A percentile compares a stretch with the other conserved stretches of the same genome.
Evolutionary conservation across 1,139 yeast genomes (phyloP).

Genomic region (Suhomyces coccinellae): DNA sequence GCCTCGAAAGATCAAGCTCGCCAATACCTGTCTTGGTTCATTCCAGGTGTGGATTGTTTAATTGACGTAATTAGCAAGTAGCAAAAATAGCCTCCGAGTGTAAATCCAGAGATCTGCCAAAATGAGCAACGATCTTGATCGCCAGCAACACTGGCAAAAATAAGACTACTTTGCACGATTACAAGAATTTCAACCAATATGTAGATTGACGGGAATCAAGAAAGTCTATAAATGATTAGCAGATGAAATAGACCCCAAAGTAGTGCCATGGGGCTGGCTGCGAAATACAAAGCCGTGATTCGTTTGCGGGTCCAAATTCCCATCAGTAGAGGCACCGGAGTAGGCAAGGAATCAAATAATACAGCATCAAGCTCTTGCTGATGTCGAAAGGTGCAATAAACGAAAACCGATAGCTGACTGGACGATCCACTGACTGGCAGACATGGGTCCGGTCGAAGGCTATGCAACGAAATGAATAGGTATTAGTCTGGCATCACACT

Average conservation of each 20-base stretch:
- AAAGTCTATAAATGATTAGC: neutral
- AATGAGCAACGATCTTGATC: too few relatives aligned
- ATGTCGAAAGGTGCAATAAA: neutral
- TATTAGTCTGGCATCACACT: slow-evolving; percentile 3
- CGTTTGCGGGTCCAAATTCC: too few relatives aligned
- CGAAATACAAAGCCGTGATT: neutral
- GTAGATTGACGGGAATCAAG: neutral
- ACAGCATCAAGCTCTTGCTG: slow-evolving; percentile 2
- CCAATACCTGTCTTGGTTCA: too few relatives aligned
- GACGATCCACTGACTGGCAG: neutral
- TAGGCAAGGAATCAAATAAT: slow-evolving; percentile 2
- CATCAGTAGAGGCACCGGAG: too few relatives aligned
- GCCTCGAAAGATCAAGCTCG: too few relatives aligned
- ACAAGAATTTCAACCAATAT: too few relatives aligned
- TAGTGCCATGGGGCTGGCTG: neutral
- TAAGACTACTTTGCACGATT: too few relatives aligned
- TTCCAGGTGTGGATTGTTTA: too few relatives aligned
- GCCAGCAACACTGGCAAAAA: neutral
- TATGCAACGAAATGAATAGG: neutral
- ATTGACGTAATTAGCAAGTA: too few relatives aligned
- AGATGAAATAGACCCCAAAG: neutral
- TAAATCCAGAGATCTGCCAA: too few relatives aligned
- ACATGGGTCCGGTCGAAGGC: neutral
- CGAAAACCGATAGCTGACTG: slow-evolving; percentile 1
- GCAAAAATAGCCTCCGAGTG: too few relatives aligned